phyloP scores from a whole-genome alignment of 179 eudicot species.

The Spergularia azorica region DNA sequence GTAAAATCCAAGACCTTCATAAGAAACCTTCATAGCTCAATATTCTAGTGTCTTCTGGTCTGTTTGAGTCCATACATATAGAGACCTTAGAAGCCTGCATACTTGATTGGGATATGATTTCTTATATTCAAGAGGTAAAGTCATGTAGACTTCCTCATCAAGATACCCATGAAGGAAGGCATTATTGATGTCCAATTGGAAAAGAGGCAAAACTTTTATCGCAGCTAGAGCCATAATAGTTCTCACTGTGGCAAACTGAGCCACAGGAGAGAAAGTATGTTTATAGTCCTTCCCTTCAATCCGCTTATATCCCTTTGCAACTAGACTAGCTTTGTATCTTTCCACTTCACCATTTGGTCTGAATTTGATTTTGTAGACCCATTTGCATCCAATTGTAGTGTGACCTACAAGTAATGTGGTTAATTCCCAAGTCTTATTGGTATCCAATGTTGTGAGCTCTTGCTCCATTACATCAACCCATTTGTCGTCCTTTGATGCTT shows the following conservation, averaged over 20 bases:
- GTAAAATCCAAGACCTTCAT: background rate
- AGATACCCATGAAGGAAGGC: background rate
- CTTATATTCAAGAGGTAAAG: background rate
- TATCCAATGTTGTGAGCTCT: background rate
- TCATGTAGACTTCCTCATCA: background rate
- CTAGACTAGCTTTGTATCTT: background rate
- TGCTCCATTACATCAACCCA: background rate
- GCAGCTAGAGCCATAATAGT: background rate
- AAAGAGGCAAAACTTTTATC: background rate
- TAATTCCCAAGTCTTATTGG: background rate
- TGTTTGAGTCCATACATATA: background rate
- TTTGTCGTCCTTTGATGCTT: background rate
- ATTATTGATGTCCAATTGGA: background rate
- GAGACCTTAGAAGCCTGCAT: background rate
- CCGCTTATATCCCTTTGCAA: background rate
- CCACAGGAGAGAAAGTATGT: background rate
- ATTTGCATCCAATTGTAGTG: background rate
- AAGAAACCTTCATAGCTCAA: background rate
- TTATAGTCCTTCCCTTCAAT: background rate
- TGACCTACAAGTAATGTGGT: background rate
- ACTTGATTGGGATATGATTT: background rate
- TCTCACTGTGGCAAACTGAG: background rate
- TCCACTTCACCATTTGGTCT: background rate
- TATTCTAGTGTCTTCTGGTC: background rate
- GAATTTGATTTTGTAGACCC: background rate